Conservation (phyloP, 495 filamentous ascomycete genomes). For the Niebla homalea region DNA sequence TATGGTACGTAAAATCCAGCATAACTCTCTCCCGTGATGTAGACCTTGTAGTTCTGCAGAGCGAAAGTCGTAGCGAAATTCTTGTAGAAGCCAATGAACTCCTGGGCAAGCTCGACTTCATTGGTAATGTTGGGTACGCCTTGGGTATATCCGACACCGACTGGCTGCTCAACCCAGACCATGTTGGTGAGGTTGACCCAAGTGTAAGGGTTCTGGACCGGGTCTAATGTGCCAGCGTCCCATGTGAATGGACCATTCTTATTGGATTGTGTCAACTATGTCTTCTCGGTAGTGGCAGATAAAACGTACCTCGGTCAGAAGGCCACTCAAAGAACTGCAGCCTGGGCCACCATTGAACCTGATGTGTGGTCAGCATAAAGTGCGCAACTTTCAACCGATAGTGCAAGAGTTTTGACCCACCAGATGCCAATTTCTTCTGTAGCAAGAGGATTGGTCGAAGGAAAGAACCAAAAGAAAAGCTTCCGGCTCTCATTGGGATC, state of each 20-base stretch:
- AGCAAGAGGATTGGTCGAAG: slow-evolving; percentile 36
- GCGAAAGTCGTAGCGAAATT: slow-evolving; percentile 56
- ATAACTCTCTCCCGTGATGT: slow-evolving; percentile 58
- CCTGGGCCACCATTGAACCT: slow-evolving; percentile 54
- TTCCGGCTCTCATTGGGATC: slow-evolving; percentile 37
- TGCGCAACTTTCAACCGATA: background rate
- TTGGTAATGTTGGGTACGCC: slow-evolving; percentile 46
- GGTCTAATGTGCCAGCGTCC: slow-evolving; percentile 52
- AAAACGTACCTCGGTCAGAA: slow-evolving; percentile 43
- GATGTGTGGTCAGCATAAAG: slow-evolving; percentile 34
- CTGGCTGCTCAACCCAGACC: slow-evolving; percentile 53
- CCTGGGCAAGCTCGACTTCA: slow-evolving; percentile 49
- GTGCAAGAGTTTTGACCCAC: background rate
- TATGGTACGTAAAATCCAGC: slow-evolving; percentile 72
- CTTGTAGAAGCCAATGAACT: slow-evolving; percentile 62
- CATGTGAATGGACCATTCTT: slow-evolving; percentile 61
- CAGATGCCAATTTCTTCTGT: slow-evolving; percentile 50
- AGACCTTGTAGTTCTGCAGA: slow-evolving; percentile 49
- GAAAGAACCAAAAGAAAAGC: slow-evolving; percentile 66
- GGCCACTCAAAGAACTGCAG: slow-evolving; percentile 54
- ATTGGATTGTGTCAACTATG: too few relatives aligned
- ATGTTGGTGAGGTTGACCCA: slow-evolving; percentile 69
- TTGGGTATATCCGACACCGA: slow-evolving; percentile 60
- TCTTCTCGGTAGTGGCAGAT: too few relatives aligned
- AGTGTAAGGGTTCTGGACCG: slow-evolving; percentile 49